Percentiles rank a stretch among this genome's conserved stretches.
These are phyloP conservation scores for Phanerochaete carnosa DNA, from an alignment of 768 basidiomycete genomes.

Conservation along the genomic window DNA sequence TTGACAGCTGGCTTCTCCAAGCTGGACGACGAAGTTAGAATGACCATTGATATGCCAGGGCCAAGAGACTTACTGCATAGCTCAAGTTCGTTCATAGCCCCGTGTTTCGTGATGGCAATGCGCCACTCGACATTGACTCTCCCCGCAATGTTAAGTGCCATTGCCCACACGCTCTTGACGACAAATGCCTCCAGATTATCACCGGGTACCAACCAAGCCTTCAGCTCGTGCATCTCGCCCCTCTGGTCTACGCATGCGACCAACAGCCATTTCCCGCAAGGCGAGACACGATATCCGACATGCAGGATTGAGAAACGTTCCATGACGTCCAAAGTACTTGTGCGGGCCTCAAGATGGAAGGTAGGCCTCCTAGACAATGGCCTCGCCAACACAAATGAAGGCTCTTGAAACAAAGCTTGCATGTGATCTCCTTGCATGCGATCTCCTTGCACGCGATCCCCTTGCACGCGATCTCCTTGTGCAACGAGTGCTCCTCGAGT, in stretches of 20 bases:
- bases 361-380: constrained; percentile 27
- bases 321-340: constrained; percentile 44
- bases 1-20: constrained; percentile 57
- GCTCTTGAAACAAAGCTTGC: constrained; percentile 57
- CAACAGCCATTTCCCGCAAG: constrained; percentile 73
- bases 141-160: constrained; percentile 57
- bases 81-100: constrained; percentile 55
- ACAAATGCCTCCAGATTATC: constrained; percentile 42
- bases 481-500: constrained; percentile 63
- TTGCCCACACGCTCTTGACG: constrained; percentile 66
- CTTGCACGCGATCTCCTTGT: constrained; percentile 52
- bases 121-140: constrained; percentile 79
- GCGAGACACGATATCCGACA: constrained; percentile 66
- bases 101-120: constrained; percentile 67
- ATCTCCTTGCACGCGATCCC: too few species aligned
- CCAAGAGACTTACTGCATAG: constrained; percentile 55
- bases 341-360: constrained; percentile 37
- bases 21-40: constrained; percentile 54
- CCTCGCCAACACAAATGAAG: constrained; percentile 57
- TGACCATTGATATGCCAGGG: neutral
- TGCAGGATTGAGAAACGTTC: constrained; percentile 68
- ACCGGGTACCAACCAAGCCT: constrained; percentile 59
- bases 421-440: constrained; percentile 58
- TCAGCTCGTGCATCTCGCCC: constrained; percentile 70
- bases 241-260: constrained; percentile 75